phyloP scores from a whole-genome alignment of 495 filamentous ascomycete species.

The Penicillium alfredii region DNA sequence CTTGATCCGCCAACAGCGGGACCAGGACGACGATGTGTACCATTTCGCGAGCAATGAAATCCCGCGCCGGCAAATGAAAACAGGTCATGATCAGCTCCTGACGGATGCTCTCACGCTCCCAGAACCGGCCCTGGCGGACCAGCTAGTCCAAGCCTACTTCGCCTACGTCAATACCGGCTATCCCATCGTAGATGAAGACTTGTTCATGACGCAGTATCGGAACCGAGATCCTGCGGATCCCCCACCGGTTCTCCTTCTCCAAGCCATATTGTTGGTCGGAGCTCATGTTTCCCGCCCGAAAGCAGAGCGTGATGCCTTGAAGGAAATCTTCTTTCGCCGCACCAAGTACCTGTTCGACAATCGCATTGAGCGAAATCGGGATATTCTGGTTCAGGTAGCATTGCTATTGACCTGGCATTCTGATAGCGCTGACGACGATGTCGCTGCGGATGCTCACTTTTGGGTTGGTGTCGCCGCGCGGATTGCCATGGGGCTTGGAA shows the following conservation, averaged over 20 bases:
- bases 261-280: slow-evolving; percentile 43
- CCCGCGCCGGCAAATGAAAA: slow-evolving; percentile 38
- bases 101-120: slow-evolving; percentile 45
- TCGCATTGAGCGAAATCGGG: slow-evolving; percentile 46
- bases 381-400: slow-evolving; percentile 43
- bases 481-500: slow-evolving; percentile 45
- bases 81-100: slow-evolving; percentile 43
- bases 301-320: slow-evolving; percentile 38
- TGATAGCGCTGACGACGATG: slow-evolving; percentile 43
- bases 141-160: slow-evolving; percentile 45
- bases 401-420: slow-evolving; percentile 46
- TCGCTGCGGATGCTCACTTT: slow-evolving; percentile 44
- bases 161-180: slow-evolving; percentile 40
- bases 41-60: slow-evolving; percentile 47
- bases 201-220: slow-evolving; percentile 44
- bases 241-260: slow-evolving; percentile 40
- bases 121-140: slow-evolving; percentile 39
- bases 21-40: slow-evolving; percentile 41
- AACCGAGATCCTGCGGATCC: slow-evolving; percentile 41
- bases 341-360: slow-evolving; percentile 45
- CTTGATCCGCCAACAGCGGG: slow-evolving; percentile 43
- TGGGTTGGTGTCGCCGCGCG: slow-evolving; percentile 45
- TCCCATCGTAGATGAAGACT: slow-evolving; percentile 42
- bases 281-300: slow-evolving; percentile 38
- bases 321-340: slow-evolving; percentile 44